These are phyloP conservation scores for Aschersonia sp. DNA, from an alignment of 2,329 filamentous ascomycete species.

Conservation along the genomic window DNA sequence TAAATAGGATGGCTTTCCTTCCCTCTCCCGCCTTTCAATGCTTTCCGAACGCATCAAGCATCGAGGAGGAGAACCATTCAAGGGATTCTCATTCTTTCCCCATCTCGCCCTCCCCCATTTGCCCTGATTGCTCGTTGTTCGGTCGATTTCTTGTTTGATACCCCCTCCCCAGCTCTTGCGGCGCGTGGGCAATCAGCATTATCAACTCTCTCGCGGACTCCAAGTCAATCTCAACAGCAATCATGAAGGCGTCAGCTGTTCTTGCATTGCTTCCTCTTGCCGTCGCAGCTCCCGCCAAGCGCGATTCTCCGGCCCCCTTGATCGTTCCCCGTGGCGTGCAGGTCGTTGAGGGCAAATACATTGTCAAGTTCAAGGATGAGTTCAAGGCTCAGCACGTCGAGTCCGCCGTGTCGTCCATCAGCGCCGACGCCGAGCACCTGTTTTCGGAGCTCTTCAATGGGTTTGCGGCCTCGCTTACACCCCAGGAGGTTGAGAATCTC, in stretches of 20 bases:
- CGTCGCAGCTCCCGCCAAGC: slow-evolving; percentile 16
- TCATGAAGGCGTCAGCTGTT: slow-evolving; percentile 17
- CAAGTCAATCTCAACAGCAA: neutral
- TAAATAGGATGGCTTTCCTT: too few species aligned
- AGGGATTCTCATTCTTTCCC: too few species aligned
- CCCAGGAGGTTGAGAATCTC: slow-evolving; percentile 12
- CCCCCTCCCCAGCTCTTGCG: too few species aligned
- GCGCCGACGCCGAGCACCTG: slow-evolving; percentile 17
- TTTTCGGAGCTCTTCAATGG: slow-evolving; percentile 13
- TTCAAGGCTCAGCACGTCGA: slow-evolving; percentile 9
- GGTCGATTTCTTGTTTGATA: too few species aligned
- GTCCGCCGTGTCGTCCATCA: slow-evolving; percentile 12
- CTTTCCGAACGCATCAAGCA: too few species aligned
- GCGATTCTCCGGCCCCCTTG: slow-evolving; percentile 18
- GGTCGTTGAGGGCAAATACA: slow-evolving; percentile 21
- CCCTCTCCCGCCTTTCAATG: too few species aligned
- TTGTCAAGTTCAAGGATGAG: slow-evolving; percentile 19
- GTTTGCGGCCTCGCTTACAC: slow-evolving; percentile 13
- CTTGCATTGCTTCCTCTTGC: slow-evolving; percentile 18
- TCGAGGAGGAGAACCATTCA: too few species aligned
- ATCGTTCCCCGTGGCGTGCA: slow-evolving; percentile 15
- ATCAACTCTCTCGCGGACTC: too few species aligned
- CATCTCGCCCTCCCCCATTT: too few species aligned
- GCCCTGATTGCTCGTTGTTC: too few species aligned
- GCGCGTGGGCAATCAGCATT: too few species aligned